phyloP scores from a whole-genome alignment of 2,329 filamentous ascomycete species.

The Hymenoscyphus repandus region DNA sequence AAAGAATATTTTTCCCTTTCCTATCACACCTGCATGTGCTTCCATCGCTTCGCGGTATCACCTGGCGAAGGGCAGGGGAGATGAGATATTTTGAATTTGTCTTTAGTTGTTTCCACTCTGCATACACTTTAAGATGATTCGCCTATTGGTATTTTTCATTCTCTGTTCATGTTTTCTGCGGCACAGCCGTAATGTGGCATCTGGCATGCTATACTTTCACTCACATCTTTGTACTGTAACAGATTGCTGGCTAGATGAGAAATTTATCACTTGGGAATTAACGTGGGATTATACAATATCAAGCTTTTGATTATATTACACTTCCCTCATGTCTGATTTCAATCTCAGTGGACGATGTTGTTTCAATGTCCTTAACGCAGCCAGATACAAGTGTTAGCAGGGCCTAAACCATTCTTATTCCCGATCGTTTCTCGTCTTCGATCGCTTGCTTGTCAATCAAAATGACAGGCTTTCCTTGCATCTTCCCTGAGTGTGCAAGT shows the following conservation, averaged over 20 bases:
- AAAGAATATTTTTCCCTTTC: no score
- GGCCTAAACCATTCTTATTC: constrained; percentile 19
- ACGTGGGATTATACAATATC: no score
- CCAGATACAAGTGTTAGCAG: background rate
- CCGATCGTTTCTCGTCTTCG: constrained; percentile 20
- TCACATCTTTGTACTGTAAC: background rate
- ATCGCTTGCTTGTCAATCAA: constrained; percentile 41
- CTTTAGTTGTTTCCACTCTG: background rate
- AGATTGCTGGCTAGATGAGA: background rate
- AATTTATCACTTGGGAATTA: background rate
- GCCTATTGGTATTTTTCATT: background rate
- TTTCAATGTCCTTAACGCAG: no score
- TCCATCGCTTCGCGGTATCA: no score
- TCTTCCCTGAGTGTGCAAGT: constrained; percentile 45
- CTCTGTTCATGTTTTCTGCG: background rate
- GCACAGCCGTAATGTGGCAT: background rate
- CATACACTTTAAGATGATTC: background rate
- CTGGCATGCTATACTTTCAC: background rate
- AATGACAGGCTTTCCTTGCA: constrained; percentile 50
- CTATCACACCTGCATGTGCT: no score
- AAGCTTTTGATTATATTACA: no score
- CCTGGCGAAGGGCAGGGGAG: background rate
- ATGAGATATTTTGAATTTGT: background rate
- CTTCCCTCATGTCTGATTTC: background rate
- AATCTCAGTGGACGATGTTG: background rate